Conservation (phyloP, 805 yeast species). For the Priceomyces castillae region DNA sequence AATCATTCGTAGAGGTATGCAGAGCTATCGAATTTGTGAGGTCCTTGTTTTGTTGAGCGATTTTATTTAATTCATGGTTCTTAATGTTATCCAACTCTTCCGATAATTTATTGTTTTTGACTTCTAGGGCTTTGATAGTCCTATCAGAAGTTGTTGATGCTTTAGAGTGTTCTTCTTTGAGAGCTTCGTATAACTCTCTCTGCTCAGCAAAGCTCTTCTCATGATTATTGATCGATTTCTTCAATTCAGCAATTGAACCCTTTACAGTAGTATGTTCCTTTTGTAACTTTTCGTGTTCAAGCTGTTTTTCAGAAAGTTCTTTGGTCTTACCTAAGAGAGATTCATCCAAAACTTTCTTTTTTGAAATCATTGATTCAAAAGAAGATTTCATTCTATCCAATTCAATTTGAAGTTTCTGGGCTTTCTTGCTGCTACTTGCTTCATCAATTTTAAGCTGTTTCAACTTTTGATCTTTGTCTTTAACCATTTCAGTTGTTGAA, state of each 20-base stretch:
- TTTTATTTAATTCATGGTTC: slow-evolving; percentile 8
- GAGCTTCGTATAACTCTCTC: neutral
- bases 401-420: slow-evolving; percentile 26
- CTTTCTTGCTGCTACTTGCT: slow-evolving; percentile 24
- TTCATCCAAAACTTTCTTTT: slow-evolving; percentile 28
- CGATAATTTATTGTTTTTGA: slow-evolving; percentile 7
- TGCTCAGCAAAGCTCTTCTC: neutral
- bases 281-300: slow-evolving; percentile 5
- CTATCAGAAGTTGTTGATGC: slow-evolving; percentile 3
- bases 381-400: slow-evolving; percentile 27
- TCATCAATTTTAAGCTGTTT: slow-evolving; percentile 33
- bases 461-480: slow-evolving; percentile 46
- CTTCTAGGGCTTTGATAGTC: slow-evolving; percentile 9
- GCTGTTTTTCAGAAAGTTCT: slow-evolving; percentile 8
- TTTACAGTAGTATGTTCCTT: slow-evolving; percentile 7
- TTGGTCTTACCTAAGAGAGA: slow-evolving; percentile 17
- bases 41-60: slow-evolving; percentile 11
- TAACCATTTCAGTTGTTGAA: slow-evolving; percentile 28
- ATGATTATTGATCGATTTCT: slow-evolving; percentile 15
- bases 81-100: slow-evolving; percentile 8
- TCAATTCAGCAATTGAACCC: slow-evolving; percentile 5
- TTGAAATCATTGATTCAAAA: slow-evolving; percentile 26
- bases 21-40: slow-evolving; percentile 12
- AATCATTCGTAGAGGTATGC: slow-evolving; percentile 7
- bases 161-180: neutral